phyloP scores from a whole-genome alignment of 2,329 filamentous ascomycete genomes.

The Aspergillus sp. region DNA sequence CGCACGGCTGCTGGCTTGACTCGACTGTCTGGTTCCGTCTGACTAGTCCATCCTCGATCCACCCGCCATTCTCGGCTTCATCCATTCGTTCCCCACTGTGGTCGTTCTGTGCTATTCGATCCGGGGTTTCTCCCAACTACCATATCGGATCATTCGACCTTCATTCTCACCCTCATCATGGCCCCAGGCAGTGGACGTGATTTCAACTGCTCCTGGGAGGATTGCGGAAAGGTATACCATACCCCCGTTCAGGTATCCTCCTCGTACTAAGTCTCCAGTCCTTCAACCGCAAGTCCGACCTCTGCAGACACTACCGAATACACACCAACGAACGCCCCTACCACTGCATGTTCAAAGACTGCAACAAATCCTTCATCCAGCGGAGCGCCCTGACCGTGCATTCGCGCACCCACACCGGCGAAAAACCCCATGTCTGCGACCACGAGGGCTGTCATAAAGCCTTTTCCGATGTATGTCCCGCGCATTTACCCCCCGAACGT shows the following conservation, averaged over 20 bases:
- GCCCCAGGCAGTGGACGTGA: slow-evolving; percentile 41
- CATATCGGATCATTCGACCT: no score
- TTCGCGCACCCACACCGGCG: slow-evolving; percentile 44
- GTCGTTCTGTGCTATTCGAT: not conserved
- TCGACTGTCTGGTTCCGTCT: slow-evolving; percentile 5
- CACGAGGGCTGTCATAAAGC: slow-evolving; percentile 44
- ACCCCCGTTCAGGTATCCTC: not conserved
- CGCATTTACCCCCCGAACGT: no score
- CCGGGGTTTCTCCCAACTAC: no score
- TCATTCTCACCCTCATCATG: slow-evolving; percentile 29
- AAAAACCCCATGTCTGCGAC: slow-evolving; percentile 46
- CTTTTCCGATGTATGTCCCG: slow-evolving; percentile 43
- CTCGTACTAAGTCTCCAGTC: slow-evolving; percentile 29
- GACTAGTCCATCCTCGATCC: slow-evolving; percentile 12
- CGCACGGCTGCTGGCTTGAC: slow-evolving; percentile 10
- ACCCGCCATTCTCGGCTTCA: slow-evolving; percentile 5
- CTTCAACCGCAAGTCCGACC: slow-evolving; percentile 50
- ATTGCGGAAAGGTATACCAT: slow-evolving; percentile 41
- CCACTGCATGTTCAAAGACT: slow-evolving; percentile 44
- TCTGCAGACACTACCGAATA: slow-evolving; percentile 48
- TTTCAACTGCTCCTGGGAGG: slow-evolving; percentile 45
- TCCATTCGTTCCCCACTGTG: not conserved
- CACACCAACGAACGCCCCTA: slow-evolving; percentile 51
- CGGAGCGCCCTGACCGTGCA: slow-evolving; percentile 49
- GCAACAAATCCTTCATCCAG: slow-evolving; percentile 50